Base-by-base conservation (phyloP, 495 filamentous ascomycete species). In the Paragyromitra xinjiangensis region DNA sequence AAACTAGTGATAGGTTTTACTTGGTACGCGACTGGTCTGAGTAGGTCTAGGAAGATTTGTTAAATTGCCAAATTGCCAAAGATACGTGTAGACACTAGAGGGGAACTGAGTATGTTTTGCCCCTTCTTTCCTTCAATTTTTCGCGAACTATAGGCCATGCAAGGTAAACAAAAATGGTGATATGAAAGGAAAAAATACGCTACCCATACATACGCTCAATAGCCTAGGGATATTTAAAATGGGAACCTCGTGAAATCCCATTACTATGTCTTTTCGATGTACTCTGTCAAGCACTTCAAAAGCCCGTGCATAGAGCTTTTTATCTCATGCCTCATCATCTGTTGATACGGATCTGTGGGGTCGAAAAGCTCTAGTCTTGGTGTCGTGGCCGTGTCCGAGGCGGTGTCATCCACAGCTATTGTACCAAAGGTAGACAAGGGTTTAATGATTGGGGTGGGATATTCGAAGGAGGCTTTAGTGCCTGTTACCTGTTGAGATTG, bases 331-430 rank as follows among this genome's bases (percentile, higher is more conserved):
- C 6, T 40, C 61, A 12, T 56, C 19, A 69, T n/a, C 50, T 3
- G n/a, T 19, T 24, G 12, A 69, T 29, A 9, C 39, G 65, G 50
- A 0, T 14, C 40, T 22, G 56, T 39, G 19, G 56, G 29, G 6
- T 61, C 29, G 6, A 37, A 3, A 8, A 16, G 29, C 14, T 61
- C 56, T n/a, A 5, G 6, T 9, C 11, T 42, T 5, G 37, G 48
- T n/a, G 42, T n/a, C 1, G 45, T 55, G 2, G 16, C 22, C 2
- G 45, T 44, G 58, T 64, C 53, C 8, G 34, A 39, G 55, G 53
- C 64, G 34, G 22, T 29, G 44, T 75, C 56, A 22, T 56, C 63
- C 56, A 63, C 19, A 50, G 24, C 40, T 12, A 24, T 26, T 8
- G 34, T 61, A 1, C 22, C 6, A 40, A 45, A 29, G 2, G 55